A percentile compares a stretch with the other conserved stretches of the same genome.
These are phyloP conservation scores for Arthrobotrys megalospora DNA, from an alignment of 2,329 filamentous ascomycete genomes.

Conservation along the genomic window DNA sequence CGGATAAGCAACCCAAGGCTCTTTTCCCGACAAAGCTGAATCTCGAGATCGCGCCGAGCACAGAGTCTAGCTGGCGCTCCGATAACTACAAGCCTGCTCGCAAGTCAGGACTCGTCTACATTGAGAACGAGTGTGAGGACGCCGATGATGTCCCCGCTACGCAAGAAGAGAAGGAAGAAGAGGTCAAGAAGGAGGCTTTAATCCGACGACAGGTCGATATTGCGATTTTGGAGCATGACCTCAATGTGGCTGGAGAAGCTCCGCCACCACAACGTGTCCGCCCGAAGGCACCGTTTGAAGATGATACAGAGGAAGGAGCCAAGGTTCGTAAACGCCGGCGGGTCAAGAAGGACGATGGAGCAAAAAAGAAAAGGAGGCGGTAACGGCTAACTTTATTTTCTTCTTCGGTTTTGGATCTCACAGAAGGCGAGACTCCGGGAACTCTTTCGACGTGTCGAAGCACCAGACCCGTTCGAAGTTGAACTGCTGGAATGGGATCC, in stretches of 20 bases:
- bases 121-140: slow-evolving; percentile 67
- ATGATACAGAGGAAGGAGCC: slow-evolving; percentile 73
- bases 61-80: slow-evolving; percentile 76
- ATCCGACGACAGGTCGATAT: slow-evolving; percentile 85
- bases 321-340: slow-evolving; percentile 62
- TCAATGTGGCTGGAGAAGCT: slow-evolving; percentile 33
- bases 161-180: slow-evolving; percentile 68
- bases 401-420: slow-evolving; percentile 27
- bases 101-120: slow-evolving; percentile 75
- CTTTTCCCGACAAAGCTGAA: slow-evolving; percentile 89
- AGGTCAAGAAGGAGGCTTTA: slow-evolving; percentile 80
- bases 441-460: slow-evolving; percentile 76
- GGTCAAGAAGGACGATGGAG: slow-evolving; percentile 60
- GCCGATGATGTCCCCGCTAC: slow-evolving; percentile 71
- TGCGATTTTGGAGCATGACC: slow-evolving; percentile 72
- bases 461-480: slow-evolving; percentile 9
- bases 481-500: slow-evolving; percentile 70
- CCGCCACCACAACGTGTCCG: slow-evolving; percentile 18
- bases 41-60: slow-evolving; percentile 86
- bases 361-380: slow-evolving; percentile 55
- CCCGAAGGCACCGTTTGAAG: slow-evolving; percentile 74
- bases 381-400: slow-evolving; percentile 49
- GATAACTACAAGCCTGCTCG: slow-evolving; percentile 69
- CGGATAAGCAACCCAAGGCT: slow-evolving; percentile 82
- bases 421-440: slow-evolving; percentile 70